Evolutionary conservation across 345 rosid species (phyloP).

Genomic region (Rhodamnia rubescens): DNA sequence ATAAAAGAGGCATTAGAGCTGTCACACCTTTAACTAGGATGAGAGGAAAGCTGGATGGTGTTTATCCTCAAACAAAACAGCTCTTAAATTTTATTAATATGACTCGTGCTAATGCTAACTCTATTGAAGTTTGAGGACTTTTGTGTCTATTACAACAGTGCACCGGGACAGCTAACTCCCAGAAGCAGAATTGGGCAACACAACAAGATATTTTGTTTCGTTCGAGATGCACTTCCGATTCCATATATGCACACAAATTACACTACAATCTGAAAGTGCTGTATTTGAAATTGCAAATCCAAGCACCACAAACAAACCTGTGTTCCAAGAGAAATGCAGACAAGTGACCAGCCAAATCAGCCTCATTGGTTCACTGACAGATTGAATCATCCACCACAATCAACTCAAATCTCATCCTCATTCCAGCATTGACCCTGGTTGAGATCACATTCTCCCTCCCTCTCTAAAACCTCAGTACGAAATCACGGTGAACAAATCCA

Average conservation of each 20-base stretch:
- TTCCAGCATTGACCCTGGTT: constrained; percentile 14
- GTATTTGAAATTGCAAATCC: background rate
- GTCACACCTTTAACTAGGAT: background rate
- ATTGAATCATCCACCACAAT: constrained; percentile 10
- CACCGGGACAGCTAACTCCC: background rate
- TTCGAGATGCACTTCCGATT: background rate
- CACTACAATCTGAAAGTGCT: background rate
- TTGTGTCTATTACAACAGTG: background rate
- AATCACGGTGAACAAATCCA: background rate
- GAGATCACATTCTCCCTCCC: background rate
- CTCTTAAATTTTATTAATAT: background rate
- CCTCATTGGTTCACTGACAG: constrained; percentile 39
- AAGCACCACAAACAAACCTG: constrained; percentile 18
- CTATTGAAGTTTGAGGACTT: background rate
- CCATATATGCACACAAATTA: background rate
- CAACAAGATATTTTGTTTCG: background rate
- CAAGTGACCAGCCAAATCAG: constrained; percentile 36
- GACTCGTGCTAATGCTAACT: background rate
- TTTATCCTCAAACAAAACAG: background rate
- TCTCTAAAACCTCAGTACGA: background rate
- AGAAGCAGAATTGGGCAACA: background rate
- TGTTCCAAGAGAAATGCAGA: constrained; percentile 26
- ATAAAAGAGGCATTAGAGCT: background rate
- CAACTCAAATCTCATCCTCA: constrained; percentile 15
- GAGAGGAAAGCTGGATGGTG: background rate